These are phyloP conservation scores for Linderniella brevidens DNA, from an alignment of 257 asterid species.

Conservation along the genomic window DNA sequence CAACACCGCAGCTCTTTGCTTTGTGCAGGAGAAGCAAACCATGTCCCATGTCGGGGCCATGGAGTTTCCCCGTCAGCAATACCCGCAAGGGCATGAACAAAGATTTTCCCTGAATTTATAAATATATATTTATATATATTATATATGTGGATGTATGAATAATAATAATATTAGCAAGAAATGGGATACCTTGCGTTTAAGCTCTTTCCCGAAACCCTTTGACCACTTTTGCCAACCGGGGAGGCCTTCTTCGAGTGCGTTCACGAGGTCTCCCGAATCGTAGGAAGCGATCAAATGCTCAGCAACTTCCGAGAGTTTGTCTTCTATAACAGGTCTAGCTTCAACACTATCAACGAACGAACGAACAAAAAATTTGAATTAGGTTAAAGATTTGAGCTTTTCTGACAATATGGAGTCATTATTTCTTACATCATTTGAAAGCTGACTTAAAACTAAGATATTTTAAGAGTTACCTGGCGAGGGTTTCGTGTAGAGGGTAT, in stretches of 20 bases:
- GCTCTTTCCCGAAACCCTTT: constrained; percentile 69
- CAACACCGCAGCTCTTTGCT: constrained; percentile 38
- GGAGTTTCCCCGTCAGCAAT: constrained; percentile 78
- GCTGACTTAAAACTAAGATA: background rate
- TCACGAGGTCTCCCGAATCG: constrained; percentile 55
- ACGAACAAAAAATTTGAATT: background rate
- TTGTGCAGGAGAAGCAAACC: constrained; percentile 42
- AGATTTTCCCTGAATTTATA: constrained; percentile 63
- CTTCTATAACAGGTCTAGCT: constrained; percentile 51
- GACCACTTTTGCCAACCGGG: constrained; percentile 86
- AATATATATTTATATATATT: background rate
- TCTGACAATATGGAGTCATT: no score
- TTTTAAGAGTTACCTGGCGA: constrained; percentile 42
- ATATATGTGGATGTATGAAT: background rate
- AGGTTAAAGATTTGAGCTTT: background rate
- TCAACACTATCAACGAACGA: constrained; percentile 27
- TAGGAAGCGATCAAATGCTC: constrained; percentile 54
- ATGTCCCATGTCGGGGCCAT: constrained; percentile 89
- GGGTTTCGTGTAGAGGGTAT: constrained; percentile 51
- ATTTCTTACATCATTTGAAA: no score
- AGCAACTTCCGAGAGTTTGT: constrained; percentile 63
- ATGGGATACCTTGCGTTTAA: constrained; percentile 56
- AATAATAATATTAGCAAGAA: no score
- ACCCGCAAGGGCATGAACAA: constrained; percentile 92
- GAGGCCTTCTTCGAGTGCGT: constrained; percentile 68